Evolutionary conservation across 495 filamentous ascomycete genomes (phyloP).

Genomic region (Aspergillus avenaceus): DNA sequence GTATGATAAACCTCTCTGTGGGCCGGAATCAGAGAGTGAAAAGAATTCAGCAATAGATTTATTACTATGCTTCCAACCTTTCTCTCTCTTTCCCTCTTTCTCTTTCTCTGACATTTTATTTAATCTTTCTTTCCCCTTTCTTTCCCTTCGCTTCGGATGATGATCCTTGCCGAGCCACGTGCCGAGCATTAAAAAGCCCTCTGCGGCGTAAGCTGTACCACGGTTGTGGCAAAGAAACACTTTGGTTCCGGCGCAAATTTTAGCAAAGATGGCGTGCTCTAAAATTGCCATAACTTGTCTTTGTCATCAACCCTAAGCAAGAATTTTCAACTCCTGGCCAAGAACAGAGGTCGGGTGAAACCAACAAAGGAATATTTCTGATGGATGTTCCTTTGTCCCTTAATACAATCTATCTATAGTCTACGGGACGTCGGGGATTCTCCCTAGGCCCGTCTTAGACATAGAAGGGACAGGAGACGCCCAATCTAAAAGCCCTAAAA

Average conservation of each 20-base stretch:
- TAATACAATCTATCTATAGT: no score
- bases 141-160: no score
- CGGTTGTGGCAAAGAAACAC: not conserved
- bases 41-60: not conserved
- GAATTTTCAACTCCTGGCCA: no score
- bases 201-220: not conserved
- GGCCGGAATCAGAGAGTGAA: not conserved
- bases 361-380: no score
- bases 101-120: not conserved
- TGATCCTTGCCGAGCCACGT: not conserved
- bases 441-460: no score
- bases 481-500: no score
- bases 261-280: not conserved
- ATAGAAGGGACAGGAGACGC: no score
- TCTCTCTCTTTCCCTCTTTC: not conserved
- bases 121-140: no score
- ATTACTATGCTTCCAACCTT: not conserved
- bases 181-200: not conserved
- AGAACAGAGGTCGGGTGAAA: no score
- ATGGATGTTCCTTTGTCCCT: not conserved
- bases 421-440: no score
- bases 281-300: no score
- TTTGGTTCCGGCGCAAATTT: not conserved
- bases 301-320: no score
- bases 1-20: conserved; percentile 8